These are phyloP conservation scores for Brassica cretica DNA, from an alignment of 345 rosid genomes.

Conservation along the genomic window DNA sequence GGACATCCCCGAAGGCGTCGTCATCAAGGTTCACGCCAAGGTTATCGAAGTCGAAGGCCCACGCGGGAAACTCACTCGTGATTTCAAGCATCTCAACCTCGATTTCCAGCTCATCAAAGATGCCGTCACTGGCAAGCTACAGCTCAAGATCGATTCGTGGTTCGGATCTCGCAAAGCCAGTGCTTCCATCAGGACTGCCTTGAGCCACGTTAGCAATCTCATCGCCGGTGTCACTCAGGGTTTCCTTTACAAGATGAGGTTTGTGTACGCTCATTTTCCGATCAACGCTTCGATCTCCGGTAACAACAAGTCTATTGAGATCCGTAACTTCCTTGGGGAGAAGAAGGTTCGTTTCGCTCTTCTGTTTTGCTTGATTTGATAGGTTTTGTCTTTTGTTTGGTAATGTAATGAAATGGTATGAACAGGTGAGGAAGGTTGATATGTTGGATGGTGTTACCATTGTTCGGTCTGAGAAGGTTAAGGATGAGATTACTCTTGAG, in stretches of 20 bases:
- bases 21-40: constrained; percentile 56
- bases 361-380: not conserved
- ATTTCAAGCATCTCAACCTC: constrained; percentile 66
- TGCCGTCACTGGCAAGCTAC: constrained; percentile 46
- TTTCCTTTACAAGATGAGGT: constrained; percentile 81
- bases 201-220: constrained; percentile 70
- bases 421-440: constrained; percentile 54
- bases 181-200: constrained; percentile 64
- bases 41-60: constrained; percentile 60
- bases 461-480: constrained; percentile 51
- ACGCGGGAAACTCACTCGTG: constrained; percentile 60
- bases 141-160: constrained; percentile 67
- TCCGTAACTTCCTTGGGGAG: constrained; percentile 71
- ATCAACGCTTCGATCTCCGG: constrained; percentile 71
- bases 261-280: constrained; percentile 82
- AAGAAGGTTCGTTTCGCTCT: constrained; percentile 43
- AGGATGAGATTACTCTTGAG: constrained; percentile 50
- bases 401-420: not conserved
- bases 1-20: constrained; percentile 64
- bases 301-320: constrained; percentile 59
- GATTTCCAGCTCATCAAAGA: constrained; percentile 61
- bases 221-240: constrained; percentile 72
- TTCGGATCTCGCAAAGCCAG: constrained; percentile 59
- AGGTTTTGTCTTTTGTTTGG: not conserved
- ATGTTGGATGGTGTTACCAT: constrained; percentile 52